These are phyloP conservation scores for Platanus orientalis DNA, from an alignment of 164 flowering plant species.

Conservation along the genomic window DNA sequence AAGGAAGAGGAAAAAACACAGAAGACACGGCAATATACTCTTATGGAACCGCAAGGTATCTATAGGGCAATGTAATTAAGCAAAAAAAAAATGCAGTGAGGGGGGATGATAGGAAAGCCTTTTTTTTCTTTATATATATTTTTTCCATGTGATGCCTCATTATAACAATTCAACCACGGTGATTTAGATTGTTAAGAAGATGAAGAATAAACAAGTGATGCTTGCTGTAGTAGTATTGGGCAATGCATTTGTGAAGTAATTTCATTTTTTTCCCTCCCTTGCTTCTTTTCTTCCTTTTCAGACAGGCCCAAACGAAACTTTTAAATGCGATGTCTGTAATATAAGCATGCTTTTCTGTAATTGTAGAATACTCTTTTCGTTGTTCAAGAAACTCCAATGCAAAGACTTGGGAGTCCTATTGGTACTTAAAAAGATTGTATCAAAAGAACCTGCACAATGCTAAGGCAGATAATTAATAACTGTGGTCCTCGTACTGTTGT, in stretches of 20 bases:
- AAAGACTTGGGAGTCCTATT: too few species aligned
- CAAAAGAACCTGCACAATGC: too few species aligned
- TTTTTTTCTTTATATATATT: conserved; percentile 8
- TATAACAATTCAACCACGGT: conserved; percentile 21
- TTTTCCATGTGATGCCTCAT: conserved; percentile 22
- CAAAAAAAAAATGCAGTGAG: conserved; percentile 5
- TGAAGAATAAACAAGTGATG: conserved; percentile 35
- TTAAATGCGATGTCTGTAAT: too few species aligned
- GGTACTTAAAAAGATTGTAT: too few species aligned
- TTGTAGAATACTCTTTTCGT: too few species aligned
- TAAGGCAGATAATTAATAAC: too few species aligned
- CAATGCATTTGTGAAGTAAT: not conserved
- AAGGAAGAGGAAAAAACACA: conserved; percentile 2
- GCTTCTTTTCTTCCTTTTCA: not conserved
- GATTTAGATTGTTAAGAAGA: conserved; percentile 36
- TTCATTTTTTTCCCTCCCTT: not conserved
- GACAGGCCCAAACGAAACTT: too few species aligned
- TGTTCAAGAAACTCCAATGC: too few species aligned
- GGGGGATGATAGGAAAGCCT: not conserved
- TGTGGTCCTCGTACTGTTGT: too few species aligned
- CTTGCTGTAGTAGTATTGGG: not conserved
- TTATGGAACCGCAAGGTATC: conserved; percentile 72
- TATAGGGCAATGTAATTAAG: conserved; percentile 56
- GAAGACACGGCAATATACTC: conserved; percentile 24
- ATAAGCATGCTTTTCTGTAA: too few species aligned